Percentiles rank a stretch among this genome's conserved stretches.
Evolutionary conservation across 2,329 filamentous ascomycete species (phyloP).

Genomic region (Dissoconium aciculare): DNA sequence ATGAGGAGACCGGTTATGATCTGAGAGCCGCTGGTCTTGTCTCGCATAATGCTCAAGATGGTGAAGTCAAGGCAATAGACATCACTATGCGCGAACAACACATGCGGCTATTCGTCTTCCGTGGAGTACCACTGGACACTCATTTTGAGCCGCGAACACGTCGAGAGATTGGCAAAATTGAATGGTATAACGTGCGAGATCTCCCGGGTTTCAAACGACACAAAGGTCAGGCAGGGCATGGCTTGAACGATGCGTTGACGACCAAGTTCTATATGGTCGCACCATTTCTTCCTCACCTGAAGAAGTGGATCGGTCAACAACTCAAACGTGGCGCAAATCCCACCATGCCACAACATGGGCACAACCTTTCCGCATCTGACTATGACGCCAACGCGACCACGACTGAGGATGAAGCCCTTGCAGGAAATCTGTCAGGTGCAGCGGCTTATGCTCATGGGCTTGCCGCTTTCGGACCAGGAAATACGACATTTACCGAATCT

Average conservation of each 20-base stretch:
- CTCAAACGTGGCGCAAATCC: conserved; percentile 47
- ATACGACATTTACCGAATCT: too few species aligned
- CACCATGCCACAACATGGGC: conserved; percentile 7
- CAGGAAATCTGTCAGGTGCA: conserved; percentile 1
- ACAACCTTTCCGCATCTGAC: conserved; percentile 6
- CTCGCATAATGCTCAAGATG: conserved; percentile 34
- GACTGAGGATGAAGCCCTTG: conserved; percentile 13
- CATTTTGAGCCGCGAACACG: conserved; percentile 78
- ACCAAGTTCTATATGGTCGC: conserved; percentile 98
- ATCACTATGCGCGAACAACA: conserved; percentile 86
- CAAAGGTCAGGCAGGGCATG: conserved; percentile 48
- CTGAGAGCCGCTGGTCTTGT: conserved; percentile 62
- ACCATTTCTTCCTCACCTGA: conserved; percentile 71
- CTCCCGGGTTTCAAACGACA: conserved; percentile 66
- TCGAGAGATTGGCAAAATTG: conserved; percentile 94
- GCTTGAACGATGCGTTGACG: conserved; percentile 45
- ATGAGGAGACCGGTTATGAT: conserved; percentile 90
- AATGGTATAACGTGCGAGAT: conserved; percentile 85
- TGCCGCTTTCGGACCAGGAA: too few species aligned
- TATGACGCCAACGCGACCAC: conserved; percentile 7
- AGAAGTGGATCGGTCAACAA: conserved; percentile 81
- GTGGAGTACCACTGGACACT: conserved; percentile 73
- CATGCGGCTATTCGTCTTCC: conserved; percentile 82
- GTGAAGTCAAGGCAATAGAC: conserved; percentile 68
- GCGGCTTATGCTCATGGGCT: too few species aligned